Evolutionary conservation across 2,329 filamentous ascomycete genomes (phyloP).

Genomic region (Mariannaea sp.): DNA sequence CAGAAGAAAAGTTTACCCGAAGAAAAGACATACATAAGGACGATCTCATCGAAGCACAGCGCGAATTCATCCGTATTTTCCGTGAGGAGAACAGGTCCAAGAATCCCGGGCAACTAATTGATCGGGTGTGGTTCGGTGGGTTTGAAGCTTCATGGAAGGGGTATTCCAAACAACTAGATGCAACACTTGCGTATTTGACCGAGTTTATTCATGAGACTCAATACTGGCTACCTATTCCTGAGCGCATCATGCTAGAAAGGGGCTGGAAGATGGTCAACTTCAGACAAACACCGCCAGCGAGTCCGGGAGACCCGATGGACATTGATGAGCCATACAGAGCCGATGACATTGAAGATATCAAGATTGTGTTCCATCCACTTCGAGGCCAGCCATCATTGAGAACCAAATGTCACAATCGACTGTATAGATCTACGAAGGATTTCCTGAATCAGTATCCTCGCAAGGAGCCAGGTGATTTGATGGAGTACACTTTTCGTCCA

Average conservation of each 20-base stretch:
- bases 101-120: conserved; percentile 44
- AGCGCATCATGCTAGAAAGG: conserved; percentile 33
- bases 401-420: conserved; percentile 49
- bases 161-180: conserved; percentile 46
- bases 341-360: conserved; percentile 26
- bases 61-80: conserved; percentile 48
- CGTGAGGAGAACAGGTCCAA: conserved; percentile 32
- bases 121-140: conserved; percentile 53
- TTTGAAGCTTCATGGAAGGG: conserved; percentile 32
- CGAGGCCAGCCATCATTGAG: conserved; percentile 31
- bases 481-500: conserved; percentile 49
- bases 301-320: conserved; percentile 27
- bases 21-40: conserved; percentile 32
- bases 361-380: conserved; percentile 55
- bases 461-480: conserved; percentile 2
- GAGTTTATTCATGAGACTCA: conserved; percentile 41
- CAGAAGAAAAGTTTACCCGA: conserved; percentile 33
- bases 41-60: conserved; percentile 53
- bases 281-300: conserved; percentile 7
- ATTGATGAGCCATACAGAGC: conserved; percentile 27
- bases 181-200: conserved; percentile 47
- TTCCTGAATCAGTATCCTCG: not conserved
- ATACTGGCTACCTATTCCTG: conserved; percentile 44
- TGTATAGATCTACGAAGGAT: conserved; percentile 47
- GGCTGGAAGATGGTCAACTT: conserved; percentile 47